A percentile compares a stretch with the other conserved stretches of the same genome.
phyloP scores from a whole-genome alignment of 192 early-diverging fungal genomes.

The Obelidium mucronatum region DNA sequence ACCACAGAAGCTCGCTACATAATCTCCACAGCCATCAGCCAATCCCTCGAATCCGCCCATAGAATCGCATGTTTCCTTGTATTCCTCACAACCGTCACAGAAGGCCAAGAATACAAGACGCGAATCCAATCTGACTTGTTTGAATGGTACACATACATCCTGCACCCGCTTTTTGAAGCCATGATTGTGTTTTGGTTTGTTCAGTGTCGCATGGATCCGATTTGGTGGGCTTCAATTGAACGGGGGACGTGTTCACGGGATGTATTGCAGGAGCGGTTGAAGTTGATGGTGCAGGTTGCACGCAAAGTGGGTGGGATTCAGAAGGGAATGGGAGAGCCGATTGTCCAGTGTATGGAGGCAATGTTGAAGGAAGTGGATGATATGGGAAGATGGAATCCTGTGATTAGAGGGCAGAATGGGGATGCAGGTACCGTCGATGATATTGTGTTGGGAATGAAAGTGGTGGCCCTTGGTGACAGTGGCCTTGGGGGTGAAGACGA shows the following conservation, averaged over 20 bases:
- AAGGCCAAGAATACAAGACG: not conserved
- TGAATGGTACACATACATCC: not conserved
- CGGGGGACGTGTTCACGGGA: too few species aligned
- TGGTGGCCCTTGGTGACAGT: too few species aligned
- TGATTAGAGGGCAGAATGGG: too few species aligned
- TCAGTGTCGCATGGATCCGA: not conserved
- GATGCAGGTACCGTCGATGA: too few species aligned
- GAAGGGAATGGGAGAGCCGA: not conserved
- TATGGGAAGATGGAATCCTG: too few species aligned
- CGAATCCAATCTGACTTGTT: not conserved
- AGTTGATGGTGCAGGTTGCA: too few species aligned
- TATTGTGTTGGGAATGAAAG: too few species aligned
- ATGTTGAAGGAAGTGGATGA: not conserved
- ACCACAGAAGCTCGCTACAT: not conserved
- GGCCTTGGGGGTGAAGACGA: too few species aligned
- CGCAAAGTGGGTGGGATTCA: too few species aligned
- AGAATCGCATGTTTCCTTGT: not conserved
- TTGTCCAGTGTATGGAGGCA: not conserved
- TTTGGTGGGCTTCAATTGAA: too few species aligned
- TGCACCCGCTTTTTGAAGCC: not conserved
- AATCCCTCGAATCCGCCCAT: not conserved
- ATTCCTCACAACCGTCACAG: not conserved
- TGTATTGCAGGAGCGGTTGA: too few species aligned
- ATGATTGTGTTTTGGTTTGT: not conserved
- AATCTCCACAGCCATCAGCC: not conserved